A percentile compares a stretch with the other conserved stretches of the same genome.
These are phyloP conservation scores for Neoarthrinium moseri DNA, from an alignment of 2,329 filamentous ascomycete genomes.

Conservation along the genomic window DNA sequence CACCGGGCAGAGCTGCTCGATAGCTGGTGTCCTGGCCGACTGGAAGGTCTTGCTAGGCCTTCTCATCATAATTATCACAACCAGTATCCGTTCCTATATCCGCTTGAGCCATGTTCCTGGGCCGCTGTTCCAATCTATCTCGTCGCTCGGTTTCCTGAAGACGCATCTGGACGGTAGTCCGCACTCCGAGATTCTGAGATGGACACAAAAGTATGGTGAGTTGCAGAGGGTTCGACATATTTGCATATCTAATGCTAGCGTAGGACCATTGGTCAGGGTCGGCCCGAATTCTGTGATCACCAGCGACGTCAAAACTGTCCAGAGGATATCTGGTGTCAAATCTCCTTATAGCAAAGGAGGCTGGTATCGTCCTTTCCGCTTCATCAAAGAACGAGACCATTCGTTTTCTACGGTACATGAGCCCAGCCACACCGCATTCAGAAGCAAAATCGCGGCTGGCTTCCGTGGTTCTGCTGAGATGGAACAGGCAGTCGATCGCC, in stretches of 20 bases:
- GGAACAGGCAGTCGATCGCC: background rate
- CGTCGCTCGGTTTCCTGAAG: slow-evolving; percentile 9
- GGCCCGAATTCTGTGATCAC: slow-evolving; percentile 13
- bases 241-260: background rate
- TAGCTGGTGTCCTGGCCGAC: background rate
- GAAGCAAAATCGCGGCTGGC: background rate
- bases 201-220: slow-evolving; percentile 12
- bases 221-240: background rate
- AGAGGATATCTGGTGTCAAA: slow-evolving; percentile 8
- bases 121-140: slow-evolving; percentile 7
- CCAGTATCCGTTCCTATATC: background rate
- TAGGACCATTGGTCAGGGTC: slow-evolving; percentile 11
- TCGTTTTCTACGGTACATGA: slow-evolving; percentile 1
- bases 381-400: slow-evolving; percentile 9
- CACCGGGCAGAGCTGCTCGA: background rate
- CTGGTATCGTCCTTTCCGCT: slow-evolving; percentile 13
- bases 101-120: slow-evolving; percentile 12
- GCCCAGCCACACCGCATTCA: background rate
- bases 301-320: slow-evolving; percentile 8
- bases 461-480: background rate
- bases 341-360: slow-evolving; percentile 12
- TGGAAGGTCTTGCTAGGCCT: background rate
- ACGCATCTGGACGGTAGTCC: slow-evolving; percentile 9
- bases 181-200: slow-evolving; percentile 6
- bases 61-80: background rate